Evolutionary conservation across 83 land plant species (phyloP), one percentile per base, ranked within the genome.

Genomic region (Larix sibirica): DNA sequence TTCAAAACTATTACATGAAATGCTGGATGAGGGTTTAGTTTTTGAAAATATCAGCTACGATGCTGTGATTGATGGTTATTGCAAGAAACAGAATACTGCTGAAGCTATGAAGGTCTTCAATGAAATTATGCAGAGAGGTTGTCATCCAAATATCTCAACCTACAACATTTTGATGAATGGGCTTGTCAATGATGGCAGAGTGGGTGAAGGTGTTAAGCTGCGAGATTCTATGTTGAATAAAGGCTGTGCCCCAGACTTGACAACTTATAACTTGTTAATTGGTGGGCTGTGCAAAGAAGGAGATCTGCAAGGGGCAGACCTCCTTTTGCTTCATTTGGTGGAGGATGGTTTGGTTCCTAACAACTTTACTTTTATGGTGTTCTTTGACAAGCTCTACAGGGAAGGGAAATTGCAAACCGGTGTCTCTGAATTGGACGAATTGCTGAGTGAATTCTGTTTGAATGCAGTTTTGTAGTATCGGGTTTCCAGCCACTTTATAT

Each of bases 151-250:
- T 85, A 86, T 79, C 59, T 87, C 85, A 73, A 79, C 88, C 66
- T 90, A 88, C 58, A 81, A 85, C 78, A 64, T 89, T 56, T 80
- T 90, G 87, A 90, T 90, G 40, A 74, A 84, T 65, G 92, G 92
- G 47, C 82, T 90, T 20, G 86, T 89, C 81, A 83, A 82, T 76
- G 85, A 77, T 21, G 90, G 92, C 4, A 77, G 69, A 16, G 74
- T 88, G 21, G 82, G 84, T 21, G 81, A 88, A 80, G 88, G 85
- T 23, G 65, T 88, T 47, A 83, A 83, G 4, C 81, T 90, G 56
- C 84, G 85, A 50, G 83, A 88, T 83, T 81, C 84, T 64, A 84
- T 88, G 93, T 85, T 86, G 9, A 65, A 81, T 81, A 69, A 73
- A 17, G 83, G 58, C 61, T 86, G 82, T 36, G 75, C 68, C 62